These are phyloP conservation scores for Canariomyces notabilis DNA, from an alignment of 2,329 filamentous ascomycete genomes.

Conservation along the genomic window DNA sequence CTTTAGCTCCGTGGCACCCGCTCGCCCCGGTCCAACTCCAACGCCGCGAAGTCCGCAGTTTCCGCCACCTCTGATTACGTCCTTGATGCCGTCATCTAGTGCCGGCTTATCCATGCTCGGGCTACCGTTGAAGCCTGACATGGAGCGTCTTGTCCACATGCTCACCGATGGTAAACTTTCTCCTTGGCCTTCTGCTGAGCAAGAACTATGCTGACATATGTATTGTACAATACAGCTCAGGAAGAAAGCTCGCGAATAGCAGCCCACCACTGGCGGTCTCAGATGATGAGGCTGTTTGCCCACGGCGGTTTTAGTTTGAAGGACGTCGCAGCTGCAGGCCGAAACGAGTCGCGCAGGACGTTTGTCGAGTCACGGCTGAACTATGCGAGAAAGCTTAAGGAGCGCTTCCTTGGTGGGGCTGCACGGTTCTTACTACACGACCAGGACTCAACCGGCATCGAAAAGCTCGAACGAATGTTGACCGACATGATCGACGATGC, in stretches of 20 bases:
- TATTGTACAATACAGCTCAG: slow-evolving; percentile 7
- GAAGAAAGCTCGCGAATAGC: neutral
- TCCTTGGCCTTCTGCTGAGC: too few species aligned
- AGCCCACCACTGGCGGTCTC: slow-evolving; percentile 11
- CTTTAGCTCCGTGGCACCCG: slow-evolving; percentile 1
- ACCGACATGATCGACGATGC: slow-evolving; percentile 12
- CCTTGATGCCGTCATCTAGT: neutral
- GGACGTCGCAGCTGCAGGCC: neutral
- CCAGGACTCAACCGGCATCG: slow-evolving; percentile 14
- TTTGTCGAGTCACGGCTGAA: slow-evolving; percentile 13
- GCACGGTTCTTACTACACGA: slow-evolving; percentile 15
- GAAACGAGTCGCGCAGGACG: slow-evolving; percentile 9
- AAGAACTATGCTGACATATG: too few species aligned
- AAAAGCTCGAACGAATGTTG: slow-evolving; percentile 11
- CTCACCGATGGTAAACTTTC: slow-evolving; percentile 5
- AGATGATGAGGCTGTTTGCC: slow-evolving; percentile 11
- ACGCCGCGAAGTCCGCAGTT: slow-evolving; percentile 9
- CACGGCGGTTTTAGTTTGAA: slow-evolving; percentile 11
- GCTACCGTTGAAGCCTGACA: slow-evolving; percentile 5
- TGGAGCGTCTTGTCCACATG: slow-evolving; percentile 9
- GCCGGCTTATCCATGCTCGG: slow-evolving; percentile 3
- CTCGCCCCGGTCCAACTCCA: neutral
- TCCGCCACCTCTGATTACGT: slow-evolving; percentile 8
- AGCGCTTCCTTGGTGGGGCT: slow-evolving; percentile 11
- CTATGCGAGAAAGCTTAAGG: slow-evolving; percentile 15